Conservation (phyloP, 2,329 filamentous ascomycete species). For the Chaetomium sp. region DNA sequence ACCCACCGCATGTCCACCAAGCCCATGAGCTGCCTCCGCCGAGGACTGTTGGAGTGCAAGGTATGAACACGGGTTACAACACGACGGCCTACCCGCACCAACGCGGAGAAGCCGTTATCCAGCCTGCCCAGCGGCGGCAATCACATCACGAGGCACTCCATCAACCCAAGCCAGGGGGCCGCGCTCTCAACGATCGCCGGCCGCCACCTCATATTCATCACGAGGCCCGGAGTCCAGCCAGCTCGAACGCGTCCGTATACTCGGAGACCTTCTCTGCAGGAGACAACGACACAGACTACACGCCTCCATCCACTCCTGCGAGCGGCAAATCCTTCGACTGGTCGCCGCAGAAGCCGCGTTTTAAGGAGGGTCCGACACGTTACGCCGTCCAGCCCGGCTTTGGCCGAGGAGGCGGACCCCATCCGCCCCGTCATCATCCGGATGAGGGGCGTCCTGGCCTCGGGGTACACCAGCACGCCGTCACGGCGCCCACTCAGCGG, state of each 20-base stretch:
- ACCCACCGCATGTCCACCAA: not conserved
- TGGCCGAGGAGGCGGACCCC: not conserved
- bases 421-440: not conserved
- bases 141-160: not conserved
- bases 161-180: not conserved
- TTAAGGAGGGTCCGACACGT: not conserved
- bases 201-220: not conserved
- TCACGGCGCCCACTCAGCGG: not conserved
- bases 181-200: not conserved
- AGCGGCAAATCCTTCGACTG: not conserved
- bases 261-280: conserved; percentile 6
- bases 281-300: conserved; percentile 8
- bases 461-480: not conserved
- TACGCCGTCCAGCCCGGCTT: conserved; percentile 5
- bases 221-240: not conserved
- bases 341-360: not conserved
- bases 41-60: not conserved
- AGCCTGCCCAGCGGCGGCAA: not conserved
- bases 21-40: not conserved
- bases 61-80: not conserved
- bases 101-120: not conserved
- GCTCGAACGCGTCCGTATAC: conserved; percentile 11
- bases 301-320: not conserved
- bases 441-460: not conserved
- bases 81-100: not conserved